phyloP scores from a whole-genome alignment of 2,329 filamentous ascomycete genomes.

The Clonostachys rhizophaga region DNA sequence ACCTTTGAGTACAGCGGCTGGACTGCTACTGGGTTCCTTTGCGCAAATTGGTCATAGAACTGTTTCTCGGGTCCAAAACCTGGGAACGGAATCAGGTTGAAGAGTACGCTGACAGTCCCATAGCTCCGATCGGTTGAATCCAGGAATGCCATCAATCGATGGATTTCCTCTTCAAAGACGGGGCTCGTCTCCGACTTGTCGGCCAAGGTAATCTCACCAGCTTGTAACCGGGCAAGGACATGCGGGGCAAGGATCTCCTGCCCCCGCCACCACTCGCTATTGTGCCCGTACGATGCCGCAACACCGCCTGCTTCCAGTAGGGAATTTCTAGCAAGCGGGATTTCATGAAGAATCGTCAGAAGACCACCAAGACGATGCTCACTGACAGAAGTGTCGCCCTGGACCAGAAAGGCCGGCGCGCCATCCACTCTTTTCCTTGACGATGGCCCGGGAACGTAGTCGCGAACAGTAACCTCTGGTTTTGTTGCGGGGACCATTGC shows the following conservation, averaged over 20 bases:
- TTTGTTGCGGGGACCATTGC: slow-evolving; percentile 46
- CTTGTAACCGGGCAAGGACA: slow-evolving; percentile 17
- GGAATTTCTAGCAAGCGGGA: slow-evolving; percentile 52
- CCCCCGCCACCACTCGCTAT: slow-evolving; percentile 59
- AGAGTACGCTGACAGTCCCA: slow-evolving; percentile 41
- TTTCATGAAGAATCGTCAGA: slow-evolving; percentile 55
- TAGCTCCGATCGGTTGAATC: slow-evolving; percentile 57
- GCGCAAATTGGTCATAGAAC: slow-evolving; percentile 37
- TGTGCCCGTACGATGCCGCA: slow-evolving; percentile 45
- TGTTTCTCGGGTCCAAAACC: slow-evolving; percentile 29
- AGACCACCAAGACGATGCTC: slow-evolving; percentile 45
- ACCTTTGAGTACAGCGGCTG: slow-evolving; percentile 25
- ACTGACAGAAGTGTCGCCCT: slow-evolving; percentile 20
- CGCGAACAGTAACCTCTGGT: slow-evolving; percentile 9
- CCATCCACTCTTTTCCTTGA: slow-evolving; percentile 31
- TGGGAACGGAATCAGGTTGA: slow-evolving; percentile 29
- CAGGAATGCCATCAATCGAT: slow-evolving; percentile 59
- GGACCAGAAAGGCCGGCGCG: slow-evolving; percentile 47
- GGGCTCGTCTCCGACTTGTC: slow-evolving; percentile 19
- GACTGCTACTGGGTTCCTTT: slow-evolving; percentile 14
- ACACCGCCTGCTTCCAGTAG: slow-evolving; percentile 38
- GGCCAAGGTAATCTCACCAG: not conserved
- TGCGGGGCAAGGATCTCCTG: slow-evolving; percentile 38
- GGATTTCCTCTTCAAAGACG: slow-evolving; percentile 47
- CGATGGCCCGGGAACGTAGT: slow-evolving; percentile 24